Evolutionary conservation across 2,329 filamentous ascomycete genomes (phyloP), one percentile per base, ranked within the genome.

Genomic region (Botrytis byssoidea): DNA sequence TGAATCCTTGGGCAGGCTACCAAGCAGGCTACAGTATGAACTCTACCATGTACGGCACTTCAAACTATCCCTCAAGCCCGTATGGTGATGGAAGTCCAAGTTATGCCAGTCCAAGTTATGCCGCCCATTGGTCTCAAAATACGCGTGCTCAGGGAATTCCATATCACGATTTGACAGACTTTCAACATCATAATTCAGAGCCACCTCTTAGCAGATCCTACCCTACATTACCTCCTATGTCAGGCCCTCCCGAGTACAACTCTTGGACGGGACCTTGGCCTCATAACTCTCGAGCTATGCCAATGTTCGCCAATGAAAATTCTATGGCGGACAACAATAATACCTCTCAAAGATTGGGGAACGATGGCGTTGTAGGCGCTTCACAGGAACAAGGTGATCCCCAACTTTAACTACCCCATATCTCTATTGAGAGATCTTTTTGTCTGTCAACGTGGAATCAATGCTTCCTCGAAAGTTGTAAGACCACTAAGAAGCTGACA

Each of bases 181-280:
- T 42, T 12, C 63, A 61, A 57, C 32, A 48, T 71, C 60, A 44
- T 22, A 55, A 44, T 59, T 22, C 37, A 63, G 69, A 71, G 44
- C 22, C 22, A 18, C 6, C 40, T 25, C 12, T 32, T 48, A 37
- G 29, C 29, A 46, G 37, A 29, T 63, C 63, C 9, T 59, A 46
- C 61, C 70, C 44, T 37, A 20, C 68, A 12, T 61, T 55, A 4
- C 70, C 51, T 61, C 51, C 71, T 40, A 60, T 72, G 42, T 46
- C 63, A 42, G 35, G n/a, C 22, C 51, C 37, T 12, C 14, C 32
- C 44, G 60, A 66, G 5, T 57, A 65, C 35, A 35, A 40, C 48
- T 40, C 70, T 35, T 71, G 70, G 70, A 9, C 42, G 32, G 35
- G 59, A 37, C 59, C 20, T 18, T 64, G 25, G 57, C 42, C 46